Percentiles rank a stretch among this genome's conserved stretches.
These are phyloP conservation scores for Ophiocordyceps camponoti-leonardi DNA, from an alignment of 2,329 filamentous ascomycete species.

Conservation along the genomic window DNA sequence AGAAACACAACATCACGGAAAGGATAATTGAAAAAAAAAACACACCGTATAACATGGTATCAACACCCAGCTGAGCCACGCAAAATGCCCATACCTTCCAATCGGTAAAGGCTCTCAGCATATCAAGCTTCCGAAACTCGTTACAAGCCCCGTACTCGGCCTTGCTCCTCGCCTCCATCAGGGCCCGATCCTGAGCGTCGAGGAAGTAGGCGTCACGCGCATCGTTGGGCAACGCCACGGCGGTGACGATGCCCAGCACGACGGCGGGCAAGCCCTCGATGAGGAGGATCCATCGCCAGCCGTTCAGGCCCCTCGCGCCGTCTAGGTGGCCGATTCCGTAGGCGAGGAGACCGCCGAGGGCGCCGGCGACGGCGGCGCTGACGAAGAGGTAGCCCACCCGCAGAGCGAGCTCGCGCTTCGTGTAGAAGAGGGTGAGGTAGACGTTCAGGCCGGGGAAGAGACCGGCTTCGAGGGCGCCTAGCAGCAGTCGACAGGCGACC, in stretches of 20 bases:
- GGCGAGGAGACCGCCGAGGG: constrained; percentile 54
- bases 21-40: background rate
- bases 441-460: constrained; percentile 52
- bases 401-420: constrained; percentile 52
- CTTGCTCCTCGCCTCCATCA: constrained; percentile 29
- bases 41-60: constrained; percentile 55
- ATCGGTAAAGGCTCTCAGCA: constrained; percentile 49
- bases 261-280: constrained; percentile 28
- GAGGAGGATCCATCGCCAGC: constrained; percentile 59
- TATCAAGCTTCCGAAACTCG: constrained; percentile 39
- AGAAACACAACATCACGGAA: too few relatives aligned
- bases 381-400: constrained; percentile 61
- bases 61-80: constrained; percentile 51
- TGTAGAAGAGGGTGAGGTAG: constrained; percentile 64
- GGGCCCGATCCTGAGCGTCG: constrained; percentile 42
- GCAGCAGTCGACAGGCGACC: constrained; percentile 49
- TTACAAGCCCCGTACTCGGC: constrained; percentile 29
- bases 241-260: constrained; percentile 16
- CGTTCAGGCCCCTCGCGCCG: constrained; percentile 42
- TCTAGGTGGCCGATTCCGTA: constrained; percentile 61
- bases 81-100: constrained; percentile 63
- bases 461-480: constrained; percentile 53
- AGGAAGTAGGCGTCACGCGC: constrained; percentile 41
- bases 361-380: constrained; percentile 52
- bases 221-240: constrained; percentile 18